A percentile compares a stretch with the other conserved stretches of the same genome.
phyloP scores from a whole-genome alignment of 192 early-diverging fungal genomes.

The Chytriomyces hyalinus region DNA sequence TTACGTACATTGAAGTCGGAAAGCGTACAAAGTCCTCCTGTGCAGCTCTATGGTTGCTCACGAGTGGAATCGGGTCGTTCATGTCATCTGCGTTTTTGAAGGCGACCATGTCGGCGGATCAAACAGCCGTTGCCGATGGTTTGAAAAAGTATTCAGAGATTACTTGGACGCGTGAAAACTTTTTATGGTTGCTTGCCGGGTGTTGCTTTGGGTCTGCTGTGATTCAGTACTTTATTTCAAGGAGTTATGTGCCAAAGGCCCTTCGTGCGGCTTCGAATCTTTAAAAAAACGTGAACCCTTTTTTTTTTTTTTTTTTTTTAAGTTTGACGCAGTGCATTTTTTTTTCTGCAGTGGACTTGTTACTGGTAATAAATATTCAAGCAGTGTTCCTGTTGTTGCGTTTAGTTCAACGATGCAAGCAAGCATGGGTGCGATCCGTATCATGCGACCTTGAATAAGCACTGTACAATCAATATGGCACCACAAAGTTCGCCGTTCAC shows the following conservation, averaged over 20 bases:
- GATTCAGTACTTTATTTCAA: conserved; percentile 52
- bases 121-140: not conserved
- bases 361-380: too few relatives aligned
- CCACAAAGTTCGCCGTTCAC: too few relatives aligned
- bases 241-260: conserved; percentile 54
- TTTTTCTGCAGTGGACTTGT: too few relatives aligned
- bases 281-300: not conserved
- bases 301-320: too few relatives aligned
- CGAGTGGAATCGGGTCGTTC: conserved; percentile 47
- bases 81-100: conserved; percentile 10
- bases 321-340: too few relatives aligned
- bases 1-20: conserved; percentile 67
- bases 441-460: too few relatives aligned
- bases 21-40: conserved; percentile 60
- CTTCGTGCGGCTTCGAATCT: conserved; percentile 24
- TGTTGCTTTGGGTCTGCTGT: conserved; percentile 41
- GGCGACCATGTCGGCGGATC: conserved; percentile 8
- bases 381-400: too few relatives aligned
- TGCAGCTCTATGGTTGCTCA: conserved; percentile 64
- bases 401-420: too few relatives aligned
- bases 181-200: conserved; percentile 44
- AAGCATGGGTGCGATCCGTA: too few relatives aligned
- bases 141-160: too few relatives aligned
- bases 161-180: conserved; percentile 21
- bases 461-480: too few relatives aligned